These are phyloP conservation scores for Saccharomyces jurei DNA, from an alignment of 805 yeast species.

Conservation along the genomic window DNA sequence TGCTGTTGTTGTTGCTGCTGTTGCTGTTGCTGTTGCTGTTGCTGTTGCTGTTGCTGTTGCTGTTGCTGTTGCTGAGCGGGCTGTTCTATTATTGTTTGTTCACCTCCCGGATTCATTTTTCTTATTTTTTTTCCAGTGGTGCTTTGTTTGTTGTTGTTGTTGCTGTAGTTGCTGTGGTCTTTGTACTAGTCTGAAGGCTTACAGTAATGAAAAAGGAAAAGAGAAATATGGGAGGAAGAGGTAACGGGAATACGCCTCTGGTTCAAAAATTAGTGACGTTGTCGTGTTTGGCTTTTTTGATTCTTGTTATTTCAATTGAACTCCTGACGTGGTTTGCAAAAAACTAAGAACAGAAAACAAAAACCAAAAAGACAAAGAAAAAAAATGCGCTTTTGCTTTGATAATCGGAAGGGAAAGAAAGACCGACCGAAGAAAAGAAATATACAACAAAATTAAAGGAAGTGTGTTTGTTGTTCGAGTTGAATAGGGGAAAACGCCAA, in stretches of 20 bases:
- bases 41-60: neutral
- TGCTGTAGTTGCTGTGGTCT: neutral
- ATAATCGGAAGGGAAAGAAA: neutral
- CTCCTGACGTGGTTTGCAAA: neutral
- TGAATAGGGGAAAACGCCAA: neutral
- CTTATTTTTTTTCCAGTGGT: neutral
- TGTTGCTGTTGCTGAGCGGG: slow-evolving; percentile 1
- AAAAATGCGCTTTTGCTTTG: neutral
- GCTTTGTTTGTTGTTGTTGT: neutral
- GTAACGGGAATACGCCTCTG: neutral
- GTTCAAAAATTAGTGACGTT: neutral
- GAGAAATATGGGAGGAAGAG: neutral
- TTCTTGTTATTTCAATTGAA: neutral
- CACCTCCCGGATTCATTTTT: neutral
- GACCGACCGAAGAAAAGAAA: neutral
- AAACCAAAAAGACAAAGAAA: neutral
- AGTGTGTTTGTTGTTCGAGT: neutral
- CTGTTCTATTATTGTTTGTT: neutral
- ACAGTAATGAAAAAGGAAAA: neutral
- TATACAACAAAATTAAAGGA: neutral
- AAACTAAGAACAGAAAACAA: neutral
- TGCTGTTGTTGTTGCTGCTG: neutral
- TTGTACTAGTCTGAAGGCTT: neutral
- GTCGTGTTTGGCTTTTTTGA: neutral
- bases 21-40: slow-evolving; percentile 1